Conservation (phyloP, 2,329 filamentous ascomycete genomes). For the Arachnopeziza araneosa region DNA sequence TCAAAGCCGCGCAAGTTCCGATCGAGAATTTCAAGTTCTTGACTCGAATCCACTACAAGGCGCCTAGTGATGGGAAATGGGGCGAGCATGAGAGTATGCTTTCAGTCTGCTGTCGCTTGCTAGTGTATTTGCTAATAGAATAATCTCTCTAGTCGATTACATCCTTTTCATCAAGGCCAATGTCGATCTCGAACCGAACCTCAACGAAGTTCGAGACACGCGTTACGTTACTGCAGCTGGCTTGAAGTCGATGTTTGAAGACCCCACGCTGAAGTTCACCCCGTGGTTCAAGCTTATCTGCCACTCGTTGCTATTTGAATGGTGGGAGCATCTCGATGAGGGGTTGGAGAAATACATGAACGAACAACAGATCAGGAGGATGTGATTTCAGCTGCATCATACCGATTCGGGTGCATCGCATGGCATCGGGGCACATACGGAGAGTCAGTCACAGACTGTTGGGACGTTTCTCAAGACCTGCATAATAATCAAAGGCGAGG, state of each 20-base stretch:
- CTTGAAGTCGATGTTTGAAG: constrained; percentile 78
- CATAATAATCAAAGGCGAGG: constrained; percentile 1
- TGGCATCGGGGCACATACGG: not conserved
- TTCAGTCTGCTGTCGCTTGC: not conserved
- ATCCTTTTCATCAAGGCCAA: constrained; percentile 97
- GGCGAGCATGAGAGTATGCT: constrained; percentile 92
- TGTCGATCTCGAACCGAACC: constrained; percentile 75
- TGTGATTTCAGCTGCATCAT: constrained; percentile 40
- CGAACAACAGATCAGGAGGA: constrained; percentile 82
- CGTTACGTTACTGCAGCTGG: constrained; percentile 79
- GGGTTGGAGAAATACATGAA: constrained; percentile 81
- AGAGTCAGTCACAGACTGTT: not conserved
- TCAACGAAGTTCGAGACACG: constrained; percentile 83
- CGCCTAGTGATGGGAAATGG: constrained; percentile 95
- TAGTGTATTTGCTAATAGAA: constrained; percentile 7
- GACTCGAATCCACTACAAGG: constrained; percentile 97
- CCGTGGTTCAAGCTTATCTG: constrained; percentile 99
- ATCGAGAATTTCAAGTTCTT: constrained; percentile 89
- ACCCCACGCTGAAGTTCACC: constrained; percentile 78
- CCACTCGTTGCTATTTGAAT: constrained; percentile 94
- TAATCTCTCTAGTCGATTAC: constrained; percentile 69
- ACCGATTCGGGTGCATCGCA: constrained; percentile 1
- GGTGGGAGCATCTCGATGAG: constrained; percentile 83
- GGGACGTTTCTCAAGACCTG: not conserved
- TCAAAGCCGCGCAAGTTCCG: constrained; percentile 82